These are phyloP conservation scores for Leucocoprinus leucothites DNA, from an alignment of 768 basidiomycete genomes.

Conservation along the genomic window DNA sequence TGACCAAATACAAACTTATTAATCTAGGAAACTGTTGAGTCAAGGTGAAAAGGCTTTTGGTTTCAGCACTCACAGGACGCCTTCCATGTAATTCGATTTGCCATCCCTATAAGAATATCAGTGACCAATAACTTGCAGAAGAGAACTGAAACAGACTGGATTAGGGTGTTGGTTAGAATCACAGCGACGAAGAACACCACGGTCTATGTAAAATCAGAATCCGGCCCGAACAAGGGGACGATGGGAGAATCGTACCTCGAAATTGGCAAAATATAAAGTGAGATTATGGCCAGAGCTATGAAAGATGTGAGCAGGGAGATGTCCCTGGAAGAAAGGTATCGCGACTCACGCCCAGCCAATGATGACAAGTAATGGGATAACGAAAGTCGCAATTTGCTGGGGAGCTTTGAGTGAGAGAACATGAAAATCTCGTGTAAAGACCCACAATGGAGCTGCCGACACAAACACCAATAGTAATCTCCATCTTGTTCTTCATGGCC, in stretches of 20 bases:
- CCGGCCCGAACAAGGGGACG: neutral
- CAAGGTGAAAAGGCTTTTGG: slow-evolving; percentile 26
- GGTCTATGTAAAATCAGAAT: slow-evolving; percentile 43
- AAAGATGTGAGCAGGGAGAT: neutral
- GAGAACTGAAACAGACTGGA: slow-evolving; percentile 46
- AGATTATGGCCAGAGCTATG: slow-evolving; percentile 65
- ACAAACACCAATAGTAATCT: slow-evolving; percentile 72
- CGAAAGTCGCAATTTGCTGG: slow-evolving; percentile 84
- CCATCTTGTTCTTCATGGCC: slow-evolving; percentile 71
- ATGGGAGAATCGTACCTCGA: slow-evolving; percentile 51
- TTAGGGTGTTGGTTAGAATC: slow-evolving; percentile 80
- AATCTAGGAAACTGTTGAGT: slow-evolving; percentile 42
- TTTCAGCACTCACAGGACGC: slow-evolving; percentile 55
- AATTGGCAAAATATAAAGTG: slow-evolving; percentile 82
- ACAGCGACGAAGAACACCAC: slow-evolving; percentile 85
- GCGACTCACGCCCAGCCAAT: slow-evolving; percentile 78
- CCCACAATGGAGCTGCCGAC: slow-evolving; percentile 80
- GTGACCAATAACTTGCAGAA: slow-evolving; percentile 5
- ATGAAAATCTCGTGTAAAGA: slow-evolving; percentile 10
- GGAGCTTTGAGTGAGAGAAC: neutral
- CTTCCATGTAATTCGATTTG: slow-evolving; percentile 91
- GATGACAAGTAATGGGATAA: slow-evolving; percentile 84
- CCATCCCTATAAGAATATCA: slow-evolving; percentile 54
- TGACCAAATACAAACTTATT: slow-evolving; percentile 71
- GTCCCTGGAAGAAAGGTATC: slow-evolving; percentile 4